Evolutionary conservation across 2,329 filamentous ascomycete species (phyloP), one percentile per base, ranked within the genome.

Genomic region (Fonsecaea erecta): DNA sequence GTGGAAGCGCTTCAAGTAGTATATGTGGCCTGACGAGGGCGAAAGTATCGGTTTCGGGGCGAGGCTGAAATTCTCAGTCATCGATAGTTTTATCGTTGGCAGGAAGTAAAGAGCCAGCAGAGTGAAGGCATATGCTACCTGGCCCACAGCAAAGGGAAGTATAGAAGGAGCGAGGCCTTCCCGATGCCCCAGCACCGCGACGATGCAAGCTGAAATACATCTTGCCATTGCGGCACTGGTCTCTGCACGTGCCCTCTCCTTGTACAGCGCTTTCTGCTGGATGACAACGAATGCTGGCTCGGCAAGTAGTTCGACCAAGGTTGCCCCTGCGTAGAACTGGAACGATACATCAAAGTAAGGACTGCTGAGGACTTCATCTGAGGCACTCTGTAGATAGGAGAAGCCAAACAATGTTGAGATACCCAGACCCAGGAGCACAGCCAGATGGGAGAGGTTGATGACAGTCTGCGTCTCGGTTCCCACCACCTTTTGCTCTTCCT

Each of bases 231-330:
- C 95, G 24, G 92, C 93, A 26, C 84, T 76, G n/a, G 90, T 90
- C 79, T 99, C 96, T 54, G 94, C 92, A 2, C 85, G 82, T 1
- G 93, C 95, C 34, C 95, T 87, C 14, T 90, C 88, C 62, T 88
- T 89, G 74, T 96, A 96, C 28, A 90, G 84, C 71, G 96, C 85
- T 55, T 89, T 87, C 68, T 91, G 89, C 77, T 97, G 93, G 68
- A 94, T 88, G 35, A 96, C 86, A 1, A 93, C 91, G 76, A 98
- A 99, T 60, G 89, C 90, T 0, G 95, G 95, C 78, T 99, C 95
- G 0, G 90, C 88, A 1, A 92, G 77, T 14, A 99, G 84, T 78
- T 99, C 95, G 2, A 96, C 73, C 46, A 88, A 74, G 1, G 85
- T 86, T 34, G 87, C 85, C 28, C 86, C 54, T 48, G 82, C 81